Evolutionary conservation across 306 rosid genomes (phyloP).

Genomic region (Acacia confusa): DNA sequence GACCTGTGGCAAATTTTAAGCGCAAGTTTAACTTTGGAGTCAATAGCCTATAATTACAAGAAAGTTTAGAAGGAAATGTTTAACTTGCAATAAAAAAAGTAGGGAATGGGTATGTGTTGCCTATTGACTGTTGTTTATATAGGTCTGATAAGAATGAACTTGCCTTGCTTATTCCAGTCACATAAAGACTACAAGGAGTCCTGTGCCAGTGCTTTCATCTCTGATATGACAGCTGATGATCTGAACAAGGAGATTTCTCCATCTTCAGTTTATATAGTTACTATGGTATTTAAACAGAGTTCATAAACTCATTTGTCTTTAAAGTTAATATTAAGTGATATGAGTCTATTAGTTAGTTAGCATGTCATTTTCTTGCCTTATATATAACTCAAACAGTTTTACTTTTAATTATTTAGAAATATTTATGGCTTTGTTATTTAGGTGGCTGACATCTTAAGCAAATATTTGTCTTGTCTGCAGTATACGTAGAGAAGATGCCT

Average conservation of each 20-base stretch:
- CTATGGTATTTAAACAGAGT: too few relatives aligned
- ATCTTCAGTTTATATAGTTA: too few relatives aligned
- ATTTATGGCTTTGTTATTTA: slow-evolving; percentile 22
- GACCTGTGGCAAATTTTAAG: not conserved
- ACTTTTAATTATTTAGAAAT: slow-evolving; percentile 26
- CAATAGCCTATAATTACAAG: not conserved
- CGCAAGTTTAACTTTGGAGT: not conserved
- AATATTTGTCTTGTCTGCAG: slow-evolving; percentile 96
- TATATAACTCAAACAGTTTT: slow-evolving; percentile 17
- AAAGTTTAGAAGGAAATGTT: slow-evolving; percentile 17
- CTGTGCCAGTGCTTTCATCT: too few relatives aligned
- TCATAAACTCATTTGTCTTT: too few relatives aligned
- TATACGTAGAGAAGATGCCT: slow-evolving; percentile 92
- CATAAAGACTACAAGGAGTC: too few relatives aligned
- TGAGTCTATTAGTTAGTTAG: slow-evolving; percentile 13
- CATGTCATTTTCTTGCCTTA: slow-evolving; percentile 13
- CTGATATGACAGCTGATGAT: too few relatives aligned
- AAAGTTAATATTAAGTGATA: too few relatives aligned
- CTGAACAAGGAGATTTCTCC: too few relatives aligned
- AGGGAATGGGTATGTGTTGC: slow-evolving; percentile 18
- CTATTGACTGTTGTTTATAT: not conserved
- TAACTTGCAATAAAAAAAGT: not conserved
- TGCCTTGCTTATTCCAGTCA: too few relatives aligned
- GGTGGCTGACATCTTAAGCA: slow-evolving; percentile 80
- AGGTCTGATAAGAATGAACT: too few relatives aligned